A percentile compares a stretch with the other conserved stretches of the same genome.
Conservation (phyloP, 768 basidiomycete genomes). For the Termitomyces titanicus region DNA sequence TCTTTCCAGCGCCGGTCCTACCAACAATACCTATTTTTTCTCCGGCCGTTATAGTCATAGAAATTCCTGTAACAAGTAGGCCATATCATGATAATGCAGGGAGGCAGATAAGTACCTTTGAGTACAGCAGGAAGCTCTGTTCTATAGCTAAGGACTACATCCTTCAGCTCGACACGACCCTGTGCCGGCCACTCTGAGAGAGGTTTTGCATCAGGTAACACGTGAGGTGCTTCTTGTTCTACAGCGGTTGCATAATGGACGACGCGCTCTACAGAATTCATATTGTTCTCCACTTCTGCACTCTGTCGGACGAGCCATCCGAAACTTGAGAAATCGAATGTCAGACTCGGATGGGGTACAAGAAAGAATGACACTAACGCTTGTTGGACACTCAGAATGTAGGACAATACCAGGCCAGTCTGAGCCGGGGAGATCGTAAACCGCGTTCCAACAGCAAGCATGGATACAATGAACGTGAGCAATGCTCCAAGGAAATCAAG, state of each 20-base stretch:
- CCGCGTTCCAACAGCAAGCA: slow-evolving; percentile 73
- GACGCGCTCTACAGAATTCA: slow-evolving; percentile 88
- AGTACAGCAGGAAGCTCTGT: slow-evolving; percentile 86
- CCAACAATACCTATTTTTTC: slow-evolving; percentile 95
- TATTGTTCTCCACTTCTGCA: slow-evolving; percentile 89
- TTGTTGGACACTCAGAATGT: slow-evolving; percentile 78
- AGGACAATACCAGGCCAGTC: slow-evolving; percentile 74
- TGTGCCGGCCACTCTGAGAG: slow-evolving; percentile 67
- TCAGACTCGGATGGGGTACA: slow-evolving; percentile 5
- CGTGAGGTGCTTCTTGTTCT: slow-evolving; percentile 78
- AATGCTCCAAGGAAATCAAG: slow-evolving; percentile 79
- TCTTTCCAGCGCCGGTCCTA: slow-evolving; percentile 85
- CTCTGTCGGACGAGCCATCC: slow-evolving; percentile 75
- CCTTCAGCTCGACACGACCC: slow-evolving; percentile 70
- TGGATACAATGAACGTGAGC: slow-evolving; percentile 73
- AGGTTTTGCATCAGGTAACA: slow-evolving; percentile 57
- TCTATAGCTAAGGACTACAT: slow-evolving; percentile 79
- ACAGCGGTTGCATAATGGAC: slow-evolving; percentile 76
- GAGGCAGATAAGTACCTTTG: slow-evolving; percentile 41
- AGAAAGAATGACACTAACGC: slow-evolving; percentile 27
- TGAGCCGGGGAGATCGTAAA: slow-evolving; percentile 76
- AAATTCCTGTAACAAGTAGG: slow-evolving; percentile 32
- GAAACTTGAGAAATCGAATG: slow-evolving; percentile 38
- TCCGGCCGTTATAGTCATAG: slow-evolving; percentile 63
- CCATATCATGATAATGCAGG: background rate